Conservation (phyloP, 1,284 basidiomycete genomes). For the Cyathus pygmaeus region DNA sequence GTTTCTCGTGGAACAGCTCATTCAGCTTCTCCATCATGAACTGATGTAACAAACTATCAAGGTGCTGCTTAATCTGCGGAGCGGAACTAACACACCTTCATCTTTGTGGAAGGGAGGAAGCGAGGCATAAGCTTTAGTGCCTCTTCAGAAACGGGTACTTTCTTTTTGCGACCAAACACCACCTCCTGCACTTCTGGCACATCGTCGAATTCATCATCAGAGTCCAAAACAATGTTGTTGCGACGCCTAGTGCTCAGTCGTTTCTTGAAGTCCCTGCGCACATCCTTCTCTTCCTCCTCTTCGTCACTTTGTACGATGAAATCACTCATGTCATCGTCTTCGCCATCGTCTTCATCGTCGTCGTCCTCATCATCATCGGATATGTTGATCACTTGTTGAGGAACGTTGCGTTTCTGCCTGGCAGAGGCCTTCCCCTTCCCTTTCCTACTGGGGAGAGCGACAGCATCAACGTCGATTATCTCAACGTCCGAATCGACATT, state of each 20-base stretch:
- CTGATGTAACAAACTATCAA: slow-evolving; percentile 34
- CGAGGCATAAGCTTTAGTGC: slow-evolving; percentile 54
- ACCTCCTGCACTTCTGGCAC: slow-evolving; percentile 51
- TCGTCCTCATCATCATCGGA: slow-evolving; percentile 35
- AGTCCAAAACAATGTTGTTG: slow-evolving; percentile 49
- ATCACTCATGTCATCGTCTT: slow-evolving; percentile 57
- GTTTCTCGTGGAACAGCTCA: slow-evolving; percentile 51
- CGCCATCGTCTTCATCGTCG: slow-evolving; percentile 41
- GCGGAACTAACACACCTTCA: slow-evolving; percentile 70
- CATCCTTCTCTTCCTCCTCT: slow-evolving; percentile 58
- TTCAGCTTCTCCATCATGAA: slow-evolving; percentile 64
- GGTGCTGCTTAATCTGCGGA: slow-evolving; percentile 4
- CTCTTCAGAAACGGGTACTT: slow-evolving; percentile 33
- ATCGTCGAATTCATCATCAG: slow-evolving; percentile 57
- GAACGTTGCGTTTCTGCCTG: slow-evolving; percentile 1
- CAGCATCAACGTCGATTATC: not conserved
- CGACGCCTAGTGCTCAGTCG: slow-evolving; percentile 39
- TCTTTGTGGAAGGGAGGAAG: slow-evolving; percentile 71
- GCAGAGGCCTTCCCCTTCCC: slow-evolving; percentile 17
- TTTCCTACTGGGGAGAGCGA: slow-evolving; percentile 1
- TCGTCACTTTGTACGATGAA: slow-evolving; percentile 65
- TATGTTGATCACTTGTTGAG: slow-evolving; percentile 23
- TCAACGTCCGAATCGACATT: slow-evolving; percentile 24
- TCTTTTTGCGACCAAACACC: slow-evolving; percentile 50
- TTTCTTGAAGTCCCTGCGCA: slow-evolving; percentile 47